Evolutionary conservation across 768 basidiomycete species (phyloP).

Genomic region (Boletus reticuloceps): DNA sequence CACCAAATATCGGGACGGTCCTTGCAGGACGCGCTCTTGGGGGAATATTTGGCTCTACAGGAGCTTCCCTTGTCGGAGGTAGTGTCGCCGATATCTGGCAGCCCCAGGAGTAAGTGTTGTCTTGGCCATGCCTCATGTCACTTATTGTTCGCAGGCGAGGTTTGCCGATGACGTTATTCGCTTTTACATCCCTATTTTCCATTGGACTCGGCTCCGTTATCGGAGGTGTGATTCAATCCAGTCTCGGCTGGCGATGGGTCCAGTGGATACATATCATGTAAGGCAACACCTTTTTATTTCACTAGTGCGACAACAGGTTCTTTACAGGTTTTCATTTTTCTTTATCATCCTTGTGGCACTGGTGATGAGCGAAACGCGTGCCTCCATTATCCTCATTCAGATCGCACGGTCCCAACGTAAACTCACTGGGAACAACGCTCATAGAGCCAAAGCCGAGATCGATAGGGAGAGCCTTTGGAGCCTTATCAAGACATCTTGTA

Average conservation of each 20-base stretch:
- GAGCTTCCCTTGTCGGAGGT: slow-evolving; percentile 65
- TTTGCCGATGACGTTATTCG: slow-evolving; percentile 71
- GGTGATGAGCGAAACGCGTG: slow-evolving; percentile 69
- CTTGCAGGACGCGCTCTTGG: slow-evolving; percentile 57
- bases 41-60: slow-evolving; percentile 63
- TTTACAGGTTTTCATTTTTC: slow-evolving; percentile 46
- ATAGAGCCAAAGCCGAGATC: slow-evolving; percentile 61
- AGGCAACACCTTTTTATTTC: background rate
- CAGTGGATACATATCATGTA: slow-evolving; percentile 75
- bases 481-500: slow-evolving; percentile 66
- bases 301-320: background rate
- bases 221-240: slow-evolving; percentile 64
- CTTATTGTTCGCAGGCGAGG: slow-evolving; percentile 50
- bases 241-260: slow-evolving; percentile 77
- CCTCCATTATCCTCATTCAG: slow-evolving; percentile 63
- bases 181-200: slow-evolving; percentile 52
- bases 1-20: slow-evolving; percentile 51
- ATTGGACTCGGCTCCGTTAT: slow-evolving; percentile 62
- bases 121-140: background rate
- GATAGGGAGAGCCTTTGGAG: slow-evolving; percentile 51
- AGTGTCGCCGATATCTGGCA: slow-evolving; percentile 71
- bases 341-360: slow-evolving; percentile 50
- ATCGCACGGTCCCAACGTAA: slow-evolving; percentile 65
- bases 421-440: slow-evolving; percentile 56
- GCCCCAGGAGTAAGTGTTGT: slow-evolving; percentile 48